Conservation (phyloP, 1,284 basidiomycete genomes). For the Apiotrichum domesticum region DNA sequence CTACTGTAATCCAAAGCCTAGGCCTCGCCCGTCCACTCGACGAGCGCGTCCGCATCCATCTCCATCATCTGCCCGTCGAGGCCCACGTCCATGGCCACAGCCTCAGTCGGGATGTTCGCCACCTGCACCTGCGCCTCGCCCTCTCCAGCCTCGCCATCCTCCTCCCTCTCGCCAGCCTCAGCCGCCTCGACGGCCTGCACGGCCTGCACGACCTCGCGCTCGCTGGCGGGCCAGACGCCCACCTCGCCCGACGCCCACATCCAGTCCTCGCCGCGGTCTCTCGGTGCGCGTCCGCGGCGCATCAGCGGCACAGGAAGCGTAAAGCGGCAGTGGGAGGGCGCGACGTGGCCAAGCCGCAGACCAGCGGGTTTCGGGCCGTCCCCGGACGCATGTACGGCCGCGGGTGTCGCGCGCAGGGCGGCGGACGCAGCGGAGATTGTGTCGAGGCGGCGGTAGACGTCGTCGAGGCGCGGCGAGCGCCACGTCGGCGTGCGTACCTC, state of each 20-base stretch:
- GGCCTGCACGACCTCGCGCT: background rate
- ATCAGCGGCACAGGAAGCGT: conserved; percentile 16
- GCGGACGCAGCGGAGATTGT: conserved; percentile 20
- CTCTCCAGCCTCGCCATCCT: background rate
- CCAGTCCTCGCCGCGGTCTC: conserved; percentile 25
- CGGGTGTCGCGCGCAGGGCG: conserved; percentile 18
- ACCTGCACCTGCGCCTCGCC: background rate
- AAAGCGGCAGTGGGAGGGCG: conserved; percentile 30
- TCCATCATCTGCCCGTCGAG: background rate
- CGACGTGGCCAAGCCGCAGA: conserved; percentile 27
- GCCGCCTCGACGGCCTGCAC: conserved; percentile 8
- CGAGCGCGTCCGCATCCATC: conserved; percentile 11
- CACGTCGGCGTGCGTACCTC: conserved; percentile 57
- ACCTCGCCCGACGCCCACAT: conserved; percentile 25
- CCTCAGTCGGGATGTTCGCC: background rate
- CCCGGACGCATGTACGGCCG: conserved; percentile 1
- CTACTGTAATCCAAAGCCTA: too few species aligned
- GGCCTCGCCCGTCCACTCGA: conserved; percentile 11
- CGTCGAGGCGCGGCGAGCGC: conserved; percentile 36
- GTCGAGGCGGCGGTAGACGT: conserved; percentile 34
- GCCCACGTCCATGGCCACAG: background rate
- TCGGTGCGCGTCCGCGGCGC: conserved; percentile 21
- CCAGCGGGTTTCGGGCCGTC: background rate
- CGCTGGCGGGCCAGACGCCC: conserved; percentile 14
- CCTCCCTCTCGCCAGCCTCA: too few species aligned